These are phyloP conservation scores for Otatea glauca DNA, from an alignment of 176 grass and related monocot genomes.

Conservation along the genomic window DNA sequence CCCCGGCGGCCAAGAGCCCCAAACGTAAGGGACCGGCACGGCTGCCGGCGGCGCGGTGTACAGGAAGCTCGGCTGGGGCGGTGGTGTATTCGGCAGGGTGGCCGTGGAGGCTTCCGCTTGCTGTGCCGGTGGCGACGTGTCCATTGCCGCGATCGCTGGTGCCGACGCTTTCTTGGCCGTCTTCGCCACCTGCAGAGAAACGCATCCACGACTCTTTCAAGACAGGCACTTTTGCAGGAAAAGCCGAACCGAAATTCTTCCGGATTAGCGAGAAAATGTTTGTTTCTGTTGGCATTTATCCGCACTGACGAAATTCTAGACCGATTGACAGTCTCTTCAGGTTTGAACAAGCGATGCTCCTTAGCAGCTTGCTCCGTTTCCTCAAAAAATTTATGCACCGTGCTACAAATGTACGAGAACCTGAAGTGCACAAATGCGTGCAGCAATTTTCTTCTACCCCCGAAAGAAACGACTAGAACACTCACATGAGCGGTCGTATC, in stretches of 20 bases:
- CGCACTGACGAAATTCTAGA: not conserved
- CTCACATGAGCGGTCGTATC: not conserved
- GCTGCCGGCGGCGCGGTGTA: constrained; percentile 25
- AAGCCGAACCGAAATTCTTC: not conserved
- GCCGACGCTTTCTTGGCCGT: constrained; percentile 22
- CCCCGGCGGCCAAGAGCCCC: constrained; percentile 56
- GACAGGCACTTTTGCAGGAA: not conserved
- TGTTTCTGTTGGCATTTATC: not conserved
- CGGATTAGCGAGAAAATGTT: not conserved
- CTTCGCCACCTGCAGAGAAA: constrained; percentile 41
- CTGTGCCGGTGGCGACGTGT: not conserved
- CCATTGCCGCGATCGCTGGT: not conserved
- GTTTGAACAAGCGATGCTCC: not conserved
- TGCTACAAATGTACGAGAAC: not conserved
- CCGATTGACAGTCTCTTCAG: not conserved
- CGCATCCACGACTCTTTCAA: not conserved
- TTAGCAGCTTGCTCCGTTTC: not conserved
- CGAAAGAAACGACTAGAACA: constrained; percentile 17
- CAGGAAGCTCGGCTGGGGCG: constrained; percentile 36
- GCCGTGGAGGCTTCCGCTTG: not conserved
- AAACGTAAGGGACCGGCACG: constrained; percentile 52
- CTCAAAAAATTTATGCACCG: not conserved
- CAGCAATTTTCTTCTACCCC: not conserved
- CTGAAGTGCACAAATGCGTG: not conserved
- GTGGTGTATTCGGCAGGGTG: constrained; percentile 36